Percentiles rank a stretch among this genome's conserved stretches.
Evolutionary conservation across 441 rosid species (phyloP).

Genomic region (Jatropha multifida): DNA sequence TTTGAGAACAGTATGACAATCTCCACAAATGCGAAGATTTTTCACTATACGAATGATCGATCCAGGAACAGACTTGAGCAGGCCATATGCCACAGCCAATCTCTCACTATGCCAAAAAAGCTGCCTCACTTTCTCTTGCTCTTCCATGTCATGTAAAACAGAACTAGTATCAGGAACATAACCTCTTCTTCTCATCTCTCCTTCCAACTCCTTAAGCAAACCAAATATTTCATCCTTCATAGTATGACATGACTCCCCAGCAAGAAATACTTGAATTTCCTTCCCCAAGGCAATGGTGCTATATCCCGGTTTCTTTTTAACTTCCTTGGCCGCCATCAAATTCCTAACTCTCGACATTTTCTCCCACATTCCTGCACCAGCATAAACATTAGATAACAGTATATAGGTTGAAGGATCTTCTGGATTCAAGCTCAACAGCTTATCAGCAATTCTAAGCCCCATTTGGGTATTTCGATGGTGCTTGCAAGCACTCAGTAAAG

Average conservation of each 20-base stretch:
- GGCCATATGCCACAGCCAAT: slow-evolving; percentile 71
- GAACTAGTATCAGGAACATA: slow-evolving; percentile 70
- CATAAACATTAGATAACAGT: slow-evolving; percentile 69
- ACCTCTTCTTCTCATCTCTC: slow-evolving; percentile 66
- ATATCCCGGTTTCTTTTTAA: slow-evolving; percentile 67
- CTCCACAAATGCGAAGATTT: slow-evolving; percentile 70
- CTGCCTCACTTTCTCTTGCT: slow-evolving; percentile 67
- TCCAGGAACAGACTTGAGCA: slow-evolving; percentile 57
- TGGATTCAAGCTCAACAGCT: slow-evolving; percentile 47
- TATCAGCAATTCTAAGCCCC: slow-evolving; percentile 58
- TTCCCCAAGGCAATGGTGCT: slow-evolving; percentile 54
- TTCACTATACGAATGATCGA: slow-evolving; percentile 56
- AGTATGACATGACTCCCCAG: slow-evolving; percentile 61
- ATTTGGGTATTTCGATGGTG: slow-evolving; percentile 51
- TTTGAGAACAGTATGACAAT: slow-evolving; percentile 67
- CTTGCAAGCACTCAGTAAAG: slow-evolving; percentile 76
- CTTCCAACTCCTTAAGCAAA: slow-evolving; percentile 53
- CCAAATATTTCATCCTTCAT: slow-evolving; percentile 48
- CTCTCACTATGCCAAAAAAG: slow-evolving; percentile 86
- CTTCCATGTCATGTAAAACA: slow-evolving; percentile 64
- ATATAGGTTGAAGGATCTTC: slow-evolving; percentile 68
- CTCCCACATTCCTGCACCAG: slow-evolving; percentile 62
- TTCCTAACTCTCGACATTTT: slow-evolving; percentile 56
- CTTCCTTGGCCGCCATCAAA: slow-evolving; percentile 50
- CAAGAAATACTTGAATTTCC: slow-evolving; percentile 61